Evolutionary conservation across 2,329 filamentous ascomycete genomes (phyloP), one percentile per base, ranked within the genome.

Genomic region (Alternaria hordeiaustralica): DNA sequence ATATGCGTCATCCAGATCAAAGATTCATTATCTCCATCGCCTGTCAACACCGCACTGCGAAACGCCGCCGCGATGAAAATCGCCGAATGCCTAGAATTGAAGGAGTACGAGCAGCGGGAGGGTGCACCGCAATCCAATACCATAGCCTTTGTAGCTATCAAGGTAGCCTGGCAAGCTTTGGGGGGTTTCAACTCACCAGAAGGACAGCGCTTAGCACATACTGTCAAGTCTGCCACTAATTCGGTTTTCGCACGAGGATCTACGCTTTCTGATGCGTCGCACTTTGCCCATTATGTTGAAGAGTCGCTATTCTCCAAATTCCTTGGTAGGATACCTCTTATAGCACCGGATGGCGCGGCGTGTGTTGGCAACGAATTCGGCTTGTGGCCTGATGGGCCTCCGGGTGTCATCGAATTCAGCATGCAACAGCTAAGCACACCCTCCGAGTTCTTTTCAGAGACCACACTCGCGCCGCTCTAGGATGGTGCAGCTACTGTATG

Each of bases 111-210:
- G 44, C 51, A 41, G 33, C 51, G 51, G 12, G 51, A 43, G 9
- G 51, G 36, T 55, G 51, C 51, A 43, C 36, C 51, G 6, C 51
- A 69, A 66, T 71, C 71, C 6, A 75, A 72, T 44, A 74, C 73
- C 1, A 73, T 76, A 43, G 62, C 63, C 2, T 72, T 71, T 46
- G 65, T 75, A 3, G 71, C 74, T 5, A 74, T 67, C 2, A 74
- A 71, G 51, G 59, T 75, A 2, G 73, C 73, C 5, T 75, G 73
- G 73, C 66, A 73, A 44, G 65, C 67, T 5, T 50, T 77, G 7
- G 75, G 74, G 20, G 66, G 71, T 1, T 71, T 72, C 25, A 58
- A 63, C 15, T 67, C 71, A 3, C 66, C 68, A 15, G 73, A 71
- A 47, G 74, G 72, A 30, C 64, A 69, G 26, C 63, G 60, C 15